Evolutionary conservation across 257 asterid genomes (phyloP).

Genomic region (Capsicum baccatum): DNA sequence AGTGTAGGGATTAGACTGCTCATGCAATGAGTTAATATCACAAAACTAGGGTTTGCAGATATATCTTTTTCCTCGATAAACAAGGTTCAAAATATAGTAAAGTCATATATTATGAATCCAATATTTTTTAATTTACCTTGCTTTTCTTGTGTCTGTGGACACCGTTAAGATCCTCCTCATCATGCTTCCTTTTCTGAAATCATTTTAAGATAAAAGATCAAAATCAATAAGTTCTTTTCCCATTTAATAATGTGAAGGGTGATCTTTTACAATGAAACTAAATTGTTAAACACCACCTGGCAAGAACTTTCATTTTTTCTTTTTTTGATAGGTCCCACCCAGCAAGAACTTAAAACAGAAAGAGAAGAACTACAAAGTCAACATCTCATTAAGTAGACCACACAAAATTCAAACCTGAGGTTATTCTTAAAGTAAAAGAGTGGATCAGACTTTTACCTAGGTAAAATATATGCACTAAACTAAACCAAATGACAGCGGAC

Average conservation of each 20-base stretch:
- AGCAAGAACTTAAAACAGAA: neutral
- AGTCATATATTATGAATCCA: conserved; percentile 13
- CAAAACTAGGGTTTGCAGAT: neutral
- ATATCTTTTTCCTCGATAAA: neutral
- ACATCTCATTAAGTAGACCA: neutral
- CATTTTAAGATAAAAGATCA: neutral
- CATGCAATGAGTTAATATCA: conserved; percentile 9
- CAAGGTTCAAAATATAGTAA: neutral
- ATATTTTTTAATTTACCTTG: conserved; percentile 51
- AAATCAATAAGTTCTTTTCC: conserved; percentile 13
- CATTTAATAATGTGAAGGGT: neutral
- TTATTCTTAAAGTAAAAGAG: conserved; percentile 6
- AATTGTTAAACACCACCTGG: neutral
- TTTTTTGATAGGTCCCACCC: neutral
- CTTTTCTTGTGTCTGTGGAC: conserved; percentile 72
- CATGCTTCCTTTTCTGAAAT: conserved; percentile 73
- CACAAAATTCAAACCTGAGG: neutral
- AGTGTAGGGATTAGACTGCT: neutral
- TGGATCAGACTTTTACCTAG: neutral
- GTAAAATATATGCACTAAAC: neutral
- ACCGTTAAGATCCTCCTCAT: conserved; percentile 57
- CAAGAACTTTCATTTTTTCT: no score
- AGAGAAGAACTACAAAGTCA: neutral
- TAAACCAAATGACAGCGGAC: neutral
- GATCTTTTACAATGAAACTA: neutral